These are phyloP conservation scores for Ophiostoma populinum DNA, from an alignment of 2,329 filamentous ascomycete genomes.

Conservation along the genomic window DNA sequence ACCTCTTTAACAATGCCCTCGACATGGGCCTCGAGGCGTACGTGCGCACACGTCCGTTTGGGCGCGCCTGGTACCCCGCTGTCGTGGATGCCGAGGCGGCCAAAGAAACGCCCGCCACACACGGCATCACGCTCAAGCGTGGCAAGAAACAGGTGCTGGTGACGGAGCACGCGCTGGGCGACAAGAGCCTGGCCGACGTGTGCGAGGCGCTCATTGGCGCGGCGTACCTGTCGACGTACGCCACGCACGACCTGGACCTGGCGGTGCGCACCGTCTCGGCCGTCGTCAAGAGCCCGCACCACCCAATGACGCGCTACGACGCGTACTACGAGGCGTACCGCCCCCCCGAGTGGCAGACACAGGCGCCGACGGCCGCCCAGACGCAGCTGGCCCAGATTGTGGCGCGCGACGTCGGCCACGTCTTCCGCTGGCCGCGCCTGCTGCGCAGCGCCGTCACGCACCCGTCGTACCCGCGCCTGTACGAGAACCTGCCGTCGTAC, in stretches of 20 bases:
- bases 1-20: conserved; percentile 63
- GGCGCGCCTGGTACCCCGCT: conserved; percentile 77
- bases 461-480: conserved; percentile 59
- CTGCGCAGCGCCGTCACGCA: conserved; percentile 77
- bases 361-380: conserved; percentile 45
- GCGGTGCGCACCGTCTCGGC: conserved; percentile 47
- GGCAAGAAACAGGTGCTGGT: conserved; percentile 46
- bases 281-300: conserved; percentile 52
- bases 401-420: conserved; percentile 35
- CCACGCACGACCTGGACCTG: conserved; percentile 31
- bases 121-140: conserved; percentile 48
- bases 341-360: conserved; percentile 53
- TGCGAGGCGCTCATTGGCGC: conserved; percentile 90
- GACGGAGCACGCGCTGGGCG: conserved; percentile 49
- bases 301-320: conserved; percentile 48
- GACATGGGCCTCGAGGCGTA: conserved; percentile 53
- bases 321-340: conserved; percentile 59
- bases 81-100: conserved; percentile 5
- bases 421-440: conserved; percentile 59
- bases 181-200: conserved; percentile 88
- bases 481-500: conserved; percentile 70
- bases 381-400: conserved; percentile 49
- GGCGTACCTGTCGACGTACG: conserved; percentile 38
- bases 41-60: conserved; percentile 70
- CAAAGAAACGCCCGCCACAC: not conserved